Evolutionary conservation across 106 monocot species (phyloP).

Genomic region (Dendrobium huoshanense): DNA sequence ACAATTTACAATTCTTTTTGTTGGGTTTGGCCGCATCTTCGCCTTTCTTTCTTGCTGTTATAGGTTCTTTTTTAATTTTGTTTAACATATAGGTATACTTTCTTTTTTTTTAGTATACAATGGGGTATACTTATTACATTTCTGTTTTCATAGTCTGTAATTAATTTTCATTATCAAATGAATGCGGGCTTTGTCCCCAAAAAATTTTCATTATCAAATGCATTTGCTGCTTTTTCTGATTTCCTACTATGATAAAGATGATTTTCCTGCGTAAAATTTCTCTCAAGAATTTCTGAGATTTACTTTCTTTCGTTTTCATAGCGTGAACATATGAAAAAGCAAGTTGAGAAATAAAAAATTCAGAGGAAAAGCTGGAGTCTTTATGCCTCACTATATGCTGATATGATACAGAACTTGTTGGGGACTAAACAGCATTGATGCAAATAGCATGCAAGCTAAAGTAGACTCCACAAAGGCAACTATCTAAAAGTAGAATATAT

Average conservation of each 20-base stretch:
- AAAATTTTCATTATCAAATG: background rate
- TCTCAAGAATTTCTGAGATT: background rate
- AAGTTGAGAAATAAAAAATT: conserved; percentile 68
- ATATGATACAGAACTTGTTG: conserved; percentile 52
- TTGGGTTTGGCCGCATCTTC: no score
- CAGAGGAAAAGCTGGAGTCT: conserved; percentile 91
- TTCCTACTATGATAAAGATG: background rate
- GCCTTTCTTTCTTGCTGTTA: no score
- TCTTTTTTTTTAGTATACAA: no score
- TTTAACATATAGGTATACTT: no score
- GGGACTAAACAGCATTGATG: conserved; percentile 1
- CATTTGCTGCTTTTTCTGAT: background rate
- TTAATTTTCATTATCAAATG: no score
- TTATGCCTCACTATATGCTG: conserved; percentile 81
- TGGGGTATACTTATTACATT: no score
- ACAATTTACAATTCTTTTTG: no score
- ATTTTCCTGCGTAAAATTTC: background rate
- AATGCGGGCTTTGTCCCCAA: no score
- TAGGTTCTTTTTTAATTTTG: no score
- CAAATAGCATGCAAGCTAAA: conserved; percentile 1
- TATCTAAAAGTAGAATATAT: background rate
- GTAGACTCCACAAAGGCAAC: background rate
- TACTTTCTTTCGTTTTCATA: background rate
- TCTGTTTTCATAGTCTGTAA: no score
- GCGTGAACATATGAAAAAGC: conserved; percentile 83